These are phyloP conservation scores for Cucumis sativus DNA, from an alignment of 306 rosid genomes.

Conservation along the genomic window DNA sequence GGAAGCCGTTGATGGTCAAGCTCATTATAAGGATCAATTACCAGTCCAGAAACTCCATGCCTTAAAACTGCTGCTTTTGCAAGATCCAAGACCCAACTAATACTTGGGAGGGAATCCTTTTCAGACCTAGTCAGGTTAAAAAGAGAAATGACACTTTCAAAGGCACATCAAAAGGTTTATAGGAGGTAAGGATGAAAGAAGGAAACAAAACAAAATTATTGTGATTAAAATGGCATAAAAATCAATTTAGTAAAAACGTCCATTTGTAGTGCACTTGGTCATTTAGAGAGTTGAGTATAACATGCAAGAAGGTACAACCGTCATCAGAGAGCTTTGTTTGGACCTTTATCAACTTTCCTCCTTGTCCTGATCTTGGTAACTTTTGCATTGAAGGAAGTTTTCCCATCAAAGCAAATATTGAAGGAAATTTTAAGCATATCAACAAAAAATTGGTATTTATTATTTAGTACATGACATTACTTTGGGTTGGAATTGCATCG, in stretches of 20 bases:
- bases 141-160: slow-evolving; percentile 13
- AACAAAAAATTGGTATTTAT: background rate
- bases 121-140: slow-evolving; percentile 50
- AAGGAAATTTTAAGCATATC: background rate
- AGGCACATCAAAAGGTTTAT: background rate
- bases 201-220: background rate
- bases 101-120: slow-evolving; percentile 74
- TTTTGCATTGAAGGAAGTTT: background rate
- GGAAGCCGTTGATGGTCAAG: slow-evolving; percentile 90
- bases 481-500: background rate
- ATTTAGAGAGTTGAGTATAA: background rate
- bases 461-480: background rate
- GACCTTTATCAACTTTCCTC: background rate
- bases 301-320: background rate
- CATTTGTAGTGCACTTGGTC: background rate
- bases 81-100: slow-evolving; percentile 84
- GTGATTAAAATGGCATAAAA: background rate
- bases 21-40: slow-evolving; percentile 97
- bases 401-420: background rate
- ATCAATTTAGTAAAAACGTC: background rate
- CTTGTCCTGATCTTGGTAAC: background rate
- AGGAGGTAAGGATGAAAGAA: background rate
- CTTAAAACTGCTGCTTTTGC: slow-evolving; percentile 81
- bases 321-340: background rate
- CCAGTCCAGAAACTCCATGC: slow-evolving; percentile 92